A percentile compares a stretch with the other conserved stretches of the same genome.
Conservation (phyloP, 2,329 filamentous ascomycete species). For the Fusarium buxicola region DNA sequence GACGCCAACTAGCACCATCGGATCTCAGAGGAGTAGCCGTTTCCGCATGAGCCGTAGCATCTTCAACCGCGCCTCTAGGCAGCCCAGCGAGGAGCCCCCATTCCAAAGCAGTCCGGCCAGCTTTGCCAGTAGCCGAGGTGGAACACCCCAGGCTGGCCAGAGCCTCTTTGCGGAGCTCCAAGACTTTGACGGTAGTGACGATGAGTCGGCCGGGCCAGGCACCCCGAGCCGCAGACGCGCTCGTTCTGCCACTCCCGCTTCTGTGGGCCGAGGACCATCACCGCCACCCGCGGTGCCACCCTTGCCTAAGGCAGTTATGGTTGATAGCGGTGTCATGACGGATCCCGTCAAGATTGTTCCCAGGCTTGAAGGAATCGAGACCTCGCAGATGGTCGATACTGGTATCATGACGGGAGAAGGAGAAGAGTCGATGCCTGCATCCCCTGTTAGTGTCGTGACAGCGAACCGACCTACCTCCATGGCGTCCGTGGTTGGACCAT, state of each 20-base stretch:
- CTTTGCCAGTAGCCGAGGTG: conserved; percentile 61
- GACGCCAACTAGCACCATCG: conserved; percentile 71
- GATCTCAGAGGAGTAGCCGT: conserved; percentile 74
- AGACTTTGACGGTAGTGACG: conserved; percentile 80
- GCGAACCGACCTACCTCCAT: conserved; percentile 55
- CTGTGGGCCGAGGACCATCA: conserved; percentile 57
- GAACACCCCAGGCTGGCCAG: conserved; percentile 69
- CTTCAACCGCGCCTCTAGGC: conserved; percentile 68
- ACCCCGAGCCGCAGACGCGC: conserved; percentile 66
- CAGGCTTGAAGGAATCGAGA: conserved; percentile 21
- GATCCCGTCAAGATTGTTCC: conserved; percentile 61
- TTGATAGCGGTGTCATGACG: conserved; percentile 71
- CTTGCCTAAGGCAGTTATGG: conserved; percentile 65
- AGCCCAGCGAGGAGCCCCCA: conserved; percentile 68
- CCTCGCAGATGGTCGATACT: conserved; percentile 15
- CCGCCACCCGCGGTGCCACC: conserved; percentile 62
- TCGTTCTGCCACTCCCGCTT: conserved; percentile 62
- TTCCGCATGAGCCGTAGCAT: conserved; percentile 76
- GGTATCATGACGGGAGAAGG: conserved; percentile 23
- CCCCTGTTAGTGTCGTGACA: conserved; percentile 46
- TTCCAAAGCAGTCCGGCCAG: conserved; percentile 71
- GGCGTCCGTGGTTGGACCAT: conserved; percentile 54
- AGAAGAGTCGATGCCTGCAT: conserved; percentile 36
- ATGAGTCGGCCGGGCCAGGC: conserved; percentile 70
- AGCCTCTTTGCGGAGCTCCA: conserved; percentile 93